Percentiles rank a stretch among this genome's conserved stretches.
phyloP scores from a whole-genome alignment of 2,329 filamentous ascomycete genomes.

The Hypoxylon sp. region DNA sequence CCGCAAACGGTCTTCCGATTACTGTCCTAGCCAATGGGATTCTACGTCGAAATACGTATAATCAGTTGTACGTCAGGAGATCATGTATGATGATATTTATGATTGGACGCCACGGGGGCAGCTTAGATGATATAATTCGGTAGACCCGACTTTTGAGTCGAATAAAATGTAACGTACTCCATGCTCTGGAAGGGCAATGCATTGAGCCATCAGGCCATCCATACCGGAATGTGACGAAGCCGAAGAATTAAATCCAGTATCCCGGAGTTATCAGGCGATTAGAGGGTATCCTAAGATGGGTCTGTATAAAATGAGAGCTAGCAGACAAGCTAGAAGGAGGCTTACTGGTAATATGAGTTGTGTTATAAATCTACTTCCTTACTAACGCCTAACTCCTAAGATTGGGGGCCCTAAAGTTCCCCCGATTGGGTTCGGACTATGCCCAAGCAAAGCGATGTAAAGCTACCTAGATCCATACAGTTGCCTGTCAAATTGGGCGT shows the following conservation, averaged over 20 bases:
- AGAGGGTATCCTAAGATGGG: neutral
- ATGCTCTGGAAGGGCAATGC: neutral
- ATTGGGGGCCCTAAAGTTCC: neutral
- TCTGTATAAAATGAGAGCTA: neutral
- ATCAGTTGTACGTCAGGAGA: neutral
- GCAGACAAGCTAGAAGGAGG: neutral
- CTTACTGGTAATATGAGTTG: neutral
- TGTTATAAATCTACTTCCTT: neutral
- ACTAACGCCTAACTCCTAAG: neutral
- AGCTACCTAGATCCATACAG: no score
- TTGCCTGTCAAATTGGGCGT: neutral
- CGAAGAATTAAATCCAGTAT: neutral
- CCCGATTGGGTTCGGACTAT: neutral
- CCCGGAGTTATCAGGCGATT: neutral
- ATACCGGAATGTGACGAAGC: neutral
- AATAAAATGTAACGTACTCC: neutral
- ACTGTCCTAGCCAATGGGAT: neutral
- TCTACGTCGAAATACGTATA: neutral
- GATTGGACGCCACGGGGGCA: neutral
- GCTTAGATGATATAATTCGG: neutral
- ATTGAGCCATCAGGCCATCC: neutral
- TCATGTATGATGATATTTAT: neutral
- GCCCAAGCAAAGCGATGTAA: no score
- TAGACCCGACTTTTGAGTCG: neutral
- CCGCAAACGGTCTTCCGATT: neutral